A percentile compares a stretch with the other conserved stretches of the same genome.
phyloP scores from a whole-genome alignment of 1,284 basidiomycete genomes.

The Prillingera fragicola region DNA sequence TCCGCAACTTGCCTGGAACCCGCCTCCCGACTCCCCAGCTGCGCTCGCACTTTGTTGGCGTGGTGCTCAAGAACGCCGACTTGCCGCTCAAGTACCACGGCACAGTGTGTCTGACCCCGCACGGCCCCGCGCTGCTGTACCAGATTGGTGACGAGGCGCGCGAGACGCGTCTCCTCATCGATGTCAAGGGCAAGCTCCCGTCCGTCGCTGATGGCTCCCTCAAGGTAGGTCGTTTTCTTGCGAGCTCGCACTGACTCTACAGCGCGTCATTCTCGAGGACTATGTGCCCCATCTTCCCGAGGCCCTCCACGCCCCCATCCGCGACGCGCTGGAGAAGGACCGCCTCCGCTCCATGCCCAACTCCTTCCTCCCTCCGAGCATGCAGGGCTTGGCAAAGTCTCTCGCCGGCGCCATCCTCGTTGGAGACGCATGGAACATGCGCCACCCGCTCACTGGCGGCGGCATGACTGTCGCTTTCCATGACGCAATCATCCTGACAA shows the following conservation, averaged over 20 bases:
- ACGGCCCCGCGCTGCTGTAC: constrained; percentile 82
- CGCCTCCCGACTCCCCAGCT: constrained; percentile 53
- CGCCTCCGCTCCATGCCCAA: constrained; percentile 91
- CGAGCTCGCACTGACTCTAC: constrained; percentile 5
- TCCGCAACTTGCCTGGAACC: constrained; percentile 51
- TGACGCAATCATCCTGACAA: constrained; percentile 70
- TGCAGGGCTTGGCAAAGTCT: constrained; percentile 62
- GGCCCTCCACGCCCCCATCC: constrained; percentile 60
- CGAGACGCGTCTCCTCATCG: constrained; percentile 87
- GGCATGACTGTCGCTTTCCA: constrained; percentile 91
- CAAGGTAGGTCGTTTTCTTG: constrained; percentile 54
- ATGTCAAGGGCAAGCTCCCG: constrained; percentile 81
- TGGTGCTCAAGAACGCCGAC: constrained; percentile 66
- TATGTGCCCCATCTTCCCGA: constrained; percentile 75
- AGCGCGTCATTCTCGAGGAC: constrained; percentile 65
- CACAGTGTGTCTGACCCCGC: constrained; percentile 70
- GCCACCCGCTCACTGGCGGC: constrained; percentile 94
- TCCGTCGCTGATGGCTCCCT: constrained; percentile 57
- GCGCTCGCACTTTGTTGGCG: constrained; percentile 74
- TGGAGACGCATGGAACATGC: constrained; percentile 99
- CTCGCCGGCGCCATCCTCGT: constrained; percentile 69
- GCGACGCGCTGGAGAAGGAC: constrained; percentile 61
- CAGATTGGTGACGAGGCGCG: constrained; percentile 61
- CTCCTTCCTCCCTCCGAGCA: constrained; percentile 78
- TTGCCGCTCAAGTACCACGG: constrained; percentile 80